These are phyloP conservation scores for Hamigera avellanea DNA, from an alignment of 495 filamentous ascomycete genomes.

Conservation along the genomic window DNA sequence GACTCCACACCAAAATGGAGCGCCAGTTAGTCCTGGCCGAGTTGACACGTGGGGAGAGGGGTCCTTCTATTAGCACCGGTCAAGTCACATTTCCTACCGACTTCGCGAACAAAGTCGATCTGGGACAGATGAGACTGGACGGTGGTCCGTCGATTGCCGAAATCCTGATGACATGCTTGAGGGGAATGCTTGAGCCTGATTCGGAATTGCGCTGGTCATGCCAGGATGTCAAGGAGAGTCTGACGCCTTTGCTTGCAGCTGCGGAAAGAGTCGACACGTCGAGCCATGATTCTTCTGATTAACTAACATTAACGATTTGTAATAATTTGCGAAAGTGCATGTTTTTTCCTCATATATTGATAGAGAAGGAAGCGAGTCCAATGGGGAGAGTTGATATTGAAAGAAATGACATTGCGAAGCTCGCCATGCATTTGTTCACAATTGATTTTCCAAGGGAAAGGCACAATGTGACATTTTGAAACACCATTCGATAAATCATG, in stretches of 20 bases:
- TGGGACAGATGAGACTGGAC: conserved; percentile 15
- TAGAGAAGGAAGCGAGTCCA: no score
- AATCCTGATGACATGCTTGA: conserved; percentile 27
- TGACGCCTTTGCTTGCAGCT: not conserved
- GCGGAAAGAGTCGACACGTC: not conserved
- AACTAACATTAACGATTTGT: no score
- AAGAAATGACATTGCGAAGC: no score
- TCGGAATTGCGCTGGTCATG: conserved; percentile 30
- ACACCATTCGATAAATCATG: no score
- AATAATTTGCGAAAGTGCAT: no score
- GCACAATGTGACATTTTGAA: no score
- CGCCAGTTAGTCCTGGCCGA: conserved; percentile 35
- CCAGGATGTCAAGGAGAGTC: conserved; percentile 14
- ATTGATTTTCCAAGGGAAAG: no score
- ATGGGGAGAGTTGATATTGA: no score
- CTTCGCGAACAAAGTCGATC: conserved; percentile 27
- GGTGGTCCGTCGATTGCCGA: conserved; percentile 23
- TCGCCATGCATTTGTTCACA: no score
- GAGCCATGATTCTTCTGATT: no score
- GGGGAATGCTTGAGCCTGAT: conserved; percentile 34
- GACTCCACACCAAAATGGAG: conserved; percentile 41
- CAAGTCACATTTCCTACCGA: conserved; percentile 17
- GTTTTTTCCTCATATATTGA: no score
- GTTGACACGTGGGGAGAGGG: conserved; percentile 22
- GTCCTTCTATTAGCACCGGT: conserved; percentile 1